Evolutionary conservation across 2,329 filamentous ascomycete species (phyloP).

Genomic region (Fusarium abutilonis): DNA sequence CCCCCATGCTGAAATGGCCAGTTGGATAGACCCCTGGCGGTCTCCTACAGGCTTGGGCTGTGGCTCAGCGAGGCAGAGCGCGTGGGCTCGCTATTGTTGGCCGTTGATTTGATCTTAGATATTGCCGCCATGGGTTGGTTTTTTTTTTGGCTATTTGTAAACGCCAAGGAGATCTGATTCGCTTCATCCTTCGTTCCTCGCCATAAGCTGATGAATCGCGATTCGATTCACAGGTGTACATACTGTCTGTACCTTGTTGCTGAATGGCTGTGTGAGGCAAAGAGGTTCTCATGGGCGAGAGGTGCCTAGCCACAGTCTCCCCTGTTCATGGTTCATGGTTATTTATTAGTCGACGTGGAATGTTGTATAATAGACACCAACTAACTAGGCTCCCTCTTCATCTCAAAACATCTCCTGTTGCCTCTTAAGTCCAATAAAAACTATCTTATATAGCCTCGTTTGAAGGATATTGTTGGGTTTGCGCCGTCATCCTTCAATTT

Average conservation of each 20-base stretch:
- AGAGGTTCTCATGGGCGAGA: constrained; percentile 3
- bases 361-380: constrained; percentile 29
- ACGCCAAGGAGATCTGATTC: neutral
- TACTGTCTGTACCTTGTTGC: neutral
- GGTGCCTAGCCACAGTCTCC: constrained; percentile 15
- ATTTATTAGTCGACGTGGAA: neutral
- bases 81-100: constrained; percentile 10
- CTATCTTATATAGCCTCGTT: constrained; percentile 5
- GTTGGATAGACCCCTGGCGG: constrained; percentile 15
- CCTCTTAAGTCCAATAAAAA: constrained; percentile 3
- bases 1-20: neutral
- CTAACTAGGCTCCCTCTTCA: neutral
- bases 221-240: constrained; percentile 10
- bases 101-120: constrained; percentile 18
- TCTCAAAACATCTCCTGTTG: neutral
- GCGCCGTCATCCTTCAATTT: constrained; percentile 26
- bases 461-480: constrained; percentile 17
- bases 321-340: neutral
- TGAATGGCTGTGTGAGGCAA: constrained; percentile 16
- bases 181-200: constrained; percentile 29
- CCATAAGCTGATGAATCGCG: constrained; percentile 1
- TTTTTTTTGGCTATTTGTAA: constrained; percentile 9
- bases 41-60: constrained; percentile 9
- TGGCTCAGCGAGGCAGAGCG: constrained; percentile 40
- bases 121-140: constrained; percentile 28